Percentiles rank a stretch among this genome's conserved stretches.
phyloP scores from a whole-genome alignment of 345 rosid genomes.

The Gossypium stocksii region DNA sequence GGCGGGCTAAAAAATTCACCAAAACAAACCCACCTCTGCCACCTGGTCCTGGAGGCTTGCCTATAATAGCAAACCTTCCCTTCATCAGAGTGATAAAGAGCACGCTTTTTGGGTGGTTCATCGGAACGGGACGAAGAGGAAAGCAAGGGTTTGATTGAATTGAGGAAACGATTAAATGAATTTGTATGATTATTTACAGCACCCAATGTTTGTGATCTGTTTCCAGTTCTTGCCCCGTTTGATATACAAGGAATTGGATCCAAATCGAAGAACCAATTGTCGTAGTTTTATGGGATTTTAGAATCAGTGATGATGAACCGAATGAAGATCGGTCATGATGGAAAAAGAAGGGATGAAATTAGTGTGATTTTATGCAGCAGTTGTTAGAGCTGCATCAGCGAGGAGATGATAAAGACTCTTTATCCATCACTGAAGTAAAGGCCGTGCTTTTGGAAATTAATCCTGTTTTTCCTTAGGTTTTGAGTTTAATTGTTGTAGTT shows the following conservation, averaged over 20 bases:
- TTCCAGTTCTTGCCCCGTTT: slow-evolving; percentile 24
- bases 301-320: neutral
- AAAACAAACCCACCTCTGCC: slow-evolving; percentile 25
- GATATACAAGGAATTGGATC: slow-evolving; percentile 19
- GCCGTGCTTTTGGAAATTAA: neutral
- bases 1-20: neutral
- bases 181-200: neutral
- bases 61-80: slow-evolving; percentile 39
- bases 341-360: neutral
- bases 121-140: too few relatives aligned
- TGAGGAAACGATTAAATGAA: neutral
- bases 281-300: neutral
- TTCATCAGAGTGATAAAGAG: slow-evolving; percentile 14
- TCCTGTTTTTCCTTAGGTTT: too few relatives aligned
- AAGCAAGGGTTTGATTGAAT: neutral
- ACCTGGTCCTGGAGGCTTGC: slow-evolving; percentile 49
- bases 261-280: neutral
- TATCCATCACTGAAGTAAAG: neutral
- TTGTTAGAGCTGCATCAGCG: neutral
- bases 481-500: too few relatives aligned
- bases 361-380: neutral
- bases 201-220: neutral
- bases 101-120: slow-evolving; percentile 3
- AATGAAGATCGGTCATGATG: neutral
- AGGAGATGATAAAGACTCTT: neutral